A percentile compares a stretch with the other conserved stretches of the same genome.
phyloP scores from a whole-genome alignment of 2,329 filamentous ascomycete genomes.

The Fusarium palustre region DNA sequence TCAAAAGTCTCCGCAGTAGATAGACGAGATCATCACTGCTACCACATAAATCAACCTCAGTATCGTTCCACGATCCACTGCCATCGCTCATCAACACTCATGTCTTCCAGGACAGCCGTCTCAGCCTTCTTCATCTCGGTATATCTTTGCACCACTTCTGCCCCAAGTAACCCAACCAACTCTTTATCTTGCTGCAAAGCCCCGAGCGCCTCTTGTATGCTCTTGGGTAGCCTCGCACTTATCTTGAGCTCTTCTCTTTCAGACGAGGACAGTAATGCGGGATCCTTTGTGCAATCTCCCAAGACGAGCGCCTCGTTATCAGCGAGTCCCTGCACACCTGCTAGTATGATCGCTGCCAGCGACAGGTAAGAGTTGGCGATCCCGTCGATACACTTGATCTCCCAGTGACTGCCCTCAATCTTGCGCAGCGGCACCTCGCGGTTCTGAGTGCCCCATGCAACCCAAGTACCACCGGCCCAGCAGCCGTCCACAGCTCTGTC shows the following conservation, averaged over 20 bases:
- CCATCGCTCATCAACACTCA: conserved; percentile 61
- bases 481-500: conserved; percentile 73
- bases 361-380: conserved; percentile 82
- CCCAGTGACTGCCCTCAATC: conserved; percentile 76
- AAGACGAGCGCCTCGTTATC: conserved; percentile 56
- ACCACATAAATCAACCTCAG: conserved; percentile 24
- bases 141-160: conserved; percentile 67
- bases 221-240: conserved; percentile 63
- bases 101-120: conserved; percentile 54
- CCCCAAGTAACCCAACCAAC: conserved; percentile 60
- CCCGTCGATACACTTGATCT: conserved; percentile 82
- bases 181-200: conserved; percentile 62
- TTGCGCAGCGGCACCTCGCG: conserved; percentile 79
- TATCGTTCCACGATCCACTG: conserved; percentile 76
- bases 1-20: not conserved
- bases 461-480: conserved; percentile 84
- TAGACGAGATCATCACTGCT: not conserved
- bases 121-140: conserved; percentile 70
- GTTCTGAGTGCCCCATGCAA: conserved; percentile 85
- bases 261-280: conserved; percentile 60
- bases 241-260: conserved; percentile 67
- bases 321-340: conserved; percentile 47
- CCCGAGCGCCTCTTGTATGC: conserved; percentile 65
- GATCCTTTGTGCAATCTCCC: conserved; percentile 67
- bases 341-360: conserved; percentile 50